Base-by-base conservation (phyloP, 2,329 filamentous ascomycete species). In the Fusarium humuli region DNA sequence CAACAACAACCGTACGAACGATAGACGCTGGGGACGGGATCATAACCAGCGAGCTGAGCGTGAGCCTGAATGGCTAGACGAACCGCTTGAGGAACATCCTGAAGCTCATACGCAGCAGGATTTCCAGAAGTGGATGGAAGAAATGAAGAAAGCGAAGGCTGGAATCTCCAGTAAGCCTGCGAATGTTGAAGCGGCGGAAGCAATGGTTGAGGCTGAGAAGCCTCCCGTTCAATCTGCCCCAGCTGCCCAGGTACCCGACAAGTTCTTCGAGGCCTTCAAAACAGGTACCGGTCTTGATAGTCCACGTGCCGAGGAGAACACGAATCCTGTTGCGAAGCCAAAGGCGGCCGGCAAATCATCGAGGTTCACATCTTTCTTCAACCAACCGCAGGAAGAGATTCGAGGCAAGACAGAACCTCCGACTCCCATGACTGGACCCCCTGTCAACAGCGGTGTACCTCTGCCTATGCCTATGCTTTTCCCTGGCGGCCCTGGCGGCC, bases 41-140 rank as follows among this genome's bases (percentile, higher is more conserved):
- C 86, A 83, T 47, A 83, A 89, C 27, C 85, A 85, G 34, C 86
- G 87, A 61, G 82, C 87, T 70, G 94, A 97, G 77, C 90, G 92
- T 70, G 93, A 97, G 53, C 94, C 95, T 7, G 94, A 97, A 80
- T 97, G 94, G 95, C 86, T 97, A 79, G 94, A 97, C 76, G 87
- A 91, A 62, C 89, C 90, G 18, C 86, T 86, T 23, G 90, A 91
- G 62, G 91, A 93, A 54, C 89, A 91, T 74, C 83, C 87, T 37
- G 88, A 91, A 74, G 87, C 86, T 7, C 92, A 93, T 74, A 97
- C 94, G 1, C 91, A 93, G 75, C 94, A 97, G 76, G 94, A 98
- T 72, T 97, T 98, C 79, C 91, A 97, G 81, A 93, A 93, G 72
- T 98, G 95, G 90, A 97, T 97, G 86, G 93, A 97, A 74, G 87